Evolutionary conservation across 2,329 filamentous ascomycete species (phyloP), one percentile per base, ranked within the genome.

Genomic region (Xylaria sp.): DNA sequence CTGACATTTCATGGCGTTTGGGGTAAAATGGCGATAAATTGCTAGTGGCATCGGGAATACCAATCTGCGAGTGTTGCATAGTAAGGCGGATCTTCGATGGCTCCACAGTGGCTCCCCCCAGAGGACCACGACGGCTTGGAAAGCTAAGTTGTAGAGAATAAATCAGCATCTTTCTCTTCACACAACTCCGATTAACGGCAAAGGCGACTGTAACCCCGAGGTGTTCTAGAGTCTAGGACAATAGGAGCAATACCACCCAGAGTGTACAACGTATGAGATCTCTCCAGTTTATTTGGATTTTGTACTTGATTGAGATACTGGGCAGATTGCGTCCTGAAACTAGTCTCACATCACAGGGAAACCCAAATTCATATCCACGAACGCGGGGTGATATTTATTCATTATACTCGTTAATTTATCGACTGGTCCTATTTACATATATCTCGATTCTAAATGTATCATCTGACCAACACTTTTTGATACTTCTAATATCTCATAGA

Each of bases 1-100:
- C 62, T 49, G 33, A 66, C 49, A 66, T 66, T 67, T 45, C 53
- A 66, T 45, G 72, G 73, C 72, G 72, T 73, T 74, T 54, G 65
- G 60, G 64, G 62, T 63, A 67, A 70, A 70, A 71, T 49, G 52
- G 40, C 43, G 54, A 56, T 38, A 55, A 60, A 57, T 57, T 60
- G n/a, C 51, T 56, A 54, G 53, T 42, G 66, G 58, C 49, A 65
- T 64, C 45, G 63, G 63, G 61, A 56, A 70, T 67, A 69, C 67
- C 64, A 56, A 70, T 65, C 56, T 70, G 57, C 57, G 50, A 57
- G 45, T 56, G 52, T 66, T n/a, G 53, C 61, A 57, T 59, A 53
- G 38, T 21, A 57, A 57, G 43, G 17, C 37, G 54, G 21, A 37
- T 49, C 58, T 51, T 43, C 35, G 23, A 53, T 45, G 46, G 42